Percentiles rank a stretch among this genome's conserved stretches.
phyloP scores from a whole-genome alignment of 2,329 filamentous ascomycete species.

The Fusarium napiforme region DNA sequence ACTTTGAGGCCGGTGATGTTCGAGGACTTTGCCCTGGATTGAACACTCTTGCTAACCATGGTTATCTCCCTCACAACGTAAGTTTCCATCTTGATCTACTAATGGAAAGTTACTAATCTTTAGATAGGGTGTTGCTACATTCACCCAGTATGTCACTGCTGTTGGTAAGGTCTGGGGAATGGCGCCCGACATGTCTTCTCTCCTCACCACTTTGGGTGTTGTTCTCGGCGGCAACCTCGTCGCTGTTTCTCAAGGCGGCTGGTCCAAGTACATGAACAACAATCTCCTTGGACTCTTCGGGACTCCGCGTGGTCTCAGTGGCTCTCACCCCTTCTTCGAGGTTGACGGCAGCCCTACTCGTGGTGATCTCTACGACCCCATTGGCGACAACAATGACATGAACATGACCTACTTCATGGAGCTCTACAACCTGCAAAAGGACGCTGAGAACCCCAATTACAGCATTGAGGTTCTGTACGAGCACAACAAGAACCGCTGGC shows the following conservation, averaged over 20 bases:
- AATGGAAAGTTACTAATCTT: neutral
- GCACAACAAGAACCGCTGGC: constrained; percentile 57
- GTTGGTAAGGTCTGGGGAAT: constrained; percentile 35
- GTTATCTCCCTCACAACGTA: constrained; percentile 39
- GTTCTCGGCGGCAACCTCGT: constrained; percentile 55
- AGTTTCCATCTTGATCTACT: rapidly evolving
- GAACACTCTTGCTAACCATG: constrained; percentile 36
- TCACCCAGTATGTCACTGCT: constrained; percentile 25
- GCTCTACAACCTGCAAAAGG: constrained; percentile 55
- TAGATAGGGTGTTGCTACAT: neutral
- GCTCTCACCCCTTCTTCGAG: constrained; percentile 67
- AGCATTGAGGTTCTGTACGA: constrained; percentile 55
- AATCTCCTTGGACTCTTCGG: constrained; percentile 56
- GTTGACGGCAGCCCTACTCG: constrained; percentile 63
- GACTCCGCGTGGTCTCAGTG: constrained; percentile 58
- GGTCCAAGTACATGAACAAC: constrained; percentile 54
- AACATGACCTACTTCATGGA: constrained; percentile 63
- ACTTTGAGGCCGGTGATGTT: constrained; percentile 29
- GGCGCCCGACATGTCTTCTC: constrained; percentile 16
- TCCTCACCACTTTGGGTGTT: constrained; percentile 29
- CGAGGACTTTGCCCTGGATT: constrained; percentile 36
- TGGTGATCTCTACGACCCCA: constrained; percentile 61
- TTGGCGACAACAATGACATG: constrained; percentile 61
- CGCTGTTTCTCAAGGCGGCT: constrained; percentile 39
- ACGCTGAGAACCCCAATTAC: constrained; percentile 48